Evolutionary conservation across 306 rosid species (phyloP), one percentile per base, ranked within the genome.

Genomic region (Alnus rubra): DNA sequence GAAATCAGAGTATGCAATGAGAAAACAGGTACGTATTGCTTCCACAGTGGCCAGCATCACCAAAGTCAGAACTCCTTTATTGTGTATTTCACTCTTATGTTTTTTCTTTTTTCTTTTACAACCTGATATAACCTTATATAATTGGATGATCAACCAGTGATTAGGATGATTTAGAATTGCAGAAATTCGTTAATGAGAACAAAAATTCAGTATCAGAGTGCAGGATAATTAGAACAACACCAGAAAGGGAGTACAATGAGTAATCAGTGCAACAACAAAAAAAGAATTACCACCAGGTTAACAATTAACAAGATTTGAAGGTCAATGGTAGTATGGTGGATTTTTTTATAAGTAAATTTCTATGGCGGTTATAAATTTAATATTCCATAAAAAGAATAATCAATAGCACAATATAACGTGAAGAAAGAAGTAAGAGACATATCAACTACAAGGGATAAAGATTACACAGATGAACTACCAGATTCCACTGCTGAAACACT

Each of bases 1-100:
- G 85, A 78, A 39, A 68, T 65, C 62, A 69, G 31, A 70, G 69
- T 28, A 85, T 9, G 62, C 79, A 60, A 83, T 79, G 55, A 84
- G 84, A 78, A 79, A 62, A 74, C 50, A 58, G 23, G 30, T 69
- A 75, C 30, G 71, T 59, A 80, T 16, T 39, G 74, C 67, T 59
- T 68, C 72, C 37, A 78, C 37, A 53, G 71, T 2, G 39, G 47
- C 54, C 45, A 79, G 51, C 51, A 62, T 55, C 16, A 74, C 13
- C 39, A 59, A 50, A 76, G 35, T 35, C 31, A 35, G 60, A 77
- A 74, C 48, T 75, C 33, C 64, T 53, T 59, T 42, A 3, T 68
- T 83, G 33, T 60, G 47, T 18, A 69, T 59, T 72, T 67, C 64
- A 56, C 51, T 39, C 64, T 76, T 23, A 28, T 39, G 4, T 39